These are phyloP conservation scores for Penicillium sp. DNA, from an alignment of 2,329 filamentous ascomycete species.

Conservation along the genomic window DNA sequence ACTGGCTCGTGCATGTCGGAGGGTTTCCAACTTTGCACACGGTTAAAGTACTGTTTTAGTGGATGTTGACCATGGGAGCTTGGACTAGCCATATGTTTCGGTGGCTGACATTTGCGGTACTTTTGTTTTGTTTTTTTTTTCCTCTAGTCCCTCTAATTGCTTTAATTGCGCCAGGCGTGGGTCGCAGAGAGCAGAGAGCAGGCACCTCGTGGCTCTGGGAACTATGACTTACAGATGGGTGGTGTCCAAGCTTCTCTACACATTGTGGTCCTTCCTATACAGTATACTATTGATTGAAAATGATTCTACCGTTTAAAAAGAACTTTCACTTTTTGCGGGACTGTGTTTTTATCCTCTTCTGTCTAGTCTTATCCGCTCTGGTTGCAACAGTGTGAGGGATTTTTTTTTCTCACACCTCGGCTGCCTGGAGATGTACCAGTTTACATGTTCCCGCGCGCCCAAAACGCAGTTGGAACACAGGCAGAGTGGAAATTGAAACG, in stretches of 20 bases:
- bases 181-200: not conserved
- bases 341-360: not conserved
- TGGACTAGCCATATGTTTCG: constrained; percentile 7
- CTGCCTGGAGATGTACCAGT: not conserved
- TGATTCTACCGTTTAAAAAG: not conserved
- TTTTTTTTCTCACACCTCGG: constrained; percentile 10
- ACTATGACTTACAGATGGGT: not conserved
- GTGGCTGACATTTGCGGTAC: constrained; percentile 3
- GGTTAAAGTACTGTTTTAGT: constrained; percentile 1
- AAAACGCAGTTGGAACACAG: not conserved
- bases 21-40: constrained; percentile 15
- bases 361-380: not conserved
- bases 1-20: constrained; percentile 18
- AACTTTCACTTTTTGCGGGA: not conserved
- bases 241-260: not conserved
- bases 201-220: not conserved
- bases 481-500: constrained; percentile 5
- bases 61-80: constrained; percentile 14
- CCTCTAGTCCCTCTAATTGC: no score
- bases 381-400: constrained; percentile 10
- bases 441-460: not conserved
- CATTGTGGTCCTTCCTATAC: not conserved
- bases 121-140: not conserved
- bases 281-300: not conserved
- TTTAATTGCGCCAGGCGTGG: not conserved